Evolutionary conservation across 768 basidiomycete species (phyloP).

Genomic region (Fistulinella prunicolor): DNA sequence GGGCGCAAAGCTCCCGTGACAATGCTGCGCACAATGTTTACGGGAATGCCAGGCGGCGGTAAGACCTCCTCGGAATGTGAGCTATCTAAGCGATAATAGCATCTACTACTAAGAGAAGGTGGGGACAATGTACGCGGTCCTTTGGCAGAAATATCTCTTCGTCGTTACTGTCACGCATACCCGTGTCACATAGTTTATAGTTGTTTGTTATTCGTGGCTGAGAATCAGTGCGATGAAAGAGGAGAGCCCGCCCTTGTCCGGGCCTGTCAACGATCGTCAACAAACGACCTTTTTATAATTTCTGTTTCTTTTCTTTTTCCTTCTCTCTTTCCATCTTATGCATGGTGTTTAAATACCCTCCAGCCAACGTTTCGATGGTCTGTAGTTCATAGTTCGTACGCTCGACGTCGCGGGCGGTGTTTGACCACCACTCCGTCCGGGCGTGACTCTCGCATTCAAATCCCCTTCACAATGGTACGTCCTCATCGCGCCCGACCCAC

Average conservation of each 20-base stretch:
- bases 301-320: conserved; percentile 30
- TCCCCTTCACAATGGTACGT: conserved; percentile 42
- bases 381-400: conserved; percentile 45
- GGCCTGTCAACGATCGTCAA: conserved; percentile 54
- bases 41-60: too few species aligned
- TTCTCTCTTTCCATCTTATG: conserved; percentile 24
- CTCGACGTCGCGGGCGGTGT: conserved; percentile 59
- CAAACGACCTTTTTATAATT: conserved; percentile 21
- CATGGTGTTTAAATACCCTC: conserved; percentile 47
- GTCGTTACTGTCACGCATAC: not conserved
- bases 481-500: not conserved
- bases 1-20: too few species aligned
- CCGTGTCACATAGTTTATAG: conserved; percentile 8
- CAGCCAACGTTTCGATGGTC: conserved; percentile 27
- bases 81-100: too few species aligned
- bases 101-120: not conserved
- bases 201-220: conserved; percentile 28
- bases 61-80: too few species aligned
- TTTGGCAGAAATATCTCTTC: conserved; percentile 33
- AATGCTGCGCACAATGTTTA: too few species aligned
- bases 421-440: conserved; percentile 37
- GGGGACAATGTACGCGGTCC: conserved; percentile 14
- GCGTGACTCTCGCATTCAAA: conserved; percentile 15
- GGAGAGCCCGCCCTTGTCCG: not conserved
- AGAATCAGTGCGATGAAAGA: conserved; percentile 29